phyloP scores from a whole-genome alignment of 306 rosid genomes.

The Hippophae gyantsensis region DNA sequence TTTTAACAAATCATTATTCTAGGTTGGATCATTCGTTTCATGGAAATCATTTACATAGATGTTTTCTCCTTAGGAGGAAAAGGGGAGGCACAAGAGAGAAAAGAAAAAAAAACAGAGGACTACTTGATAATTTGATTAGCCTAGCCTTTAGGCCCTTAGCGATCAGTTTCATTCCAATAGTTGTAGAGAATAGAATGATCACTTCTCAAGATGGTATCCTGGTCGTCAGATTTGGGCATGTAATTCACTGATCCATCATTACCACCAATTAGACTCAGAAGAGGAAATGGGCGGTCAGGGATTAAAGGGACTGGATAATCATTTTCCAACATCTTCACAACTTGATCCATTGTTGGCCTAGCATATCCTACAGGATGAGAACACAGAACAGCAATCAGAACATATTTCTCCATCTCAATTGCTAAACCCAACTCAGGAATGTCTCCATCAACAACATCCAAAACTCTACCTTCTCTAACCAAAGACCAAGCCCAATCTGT shows the following conservation, averaged over 20 bases:
- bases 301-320: constrained; percentile 10
- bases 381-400: constrained; percentile 20
- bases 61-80: no score
- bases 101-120: no score
- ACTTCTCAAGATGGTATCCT: neutral
- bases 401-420: constrained; percentile 18
- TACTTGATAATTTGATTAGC: no score
- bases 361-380: constrained; percentile 20
- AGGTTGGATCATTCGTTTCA: no score
- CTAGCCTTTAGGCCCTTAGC: neutral
- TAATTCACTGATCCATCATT: neutral
- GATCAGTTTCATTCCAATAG: neutral
- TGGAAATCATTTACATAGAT: no score
- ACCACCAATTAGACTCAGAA: neutral
- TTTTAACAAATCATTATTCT: no score
- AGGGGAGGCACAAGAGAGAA: no score
- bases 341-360: constrained; percentile 29
- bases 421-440: constrained; percentile 13
- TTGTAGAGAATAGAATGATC: neutral
- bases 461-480: constrained; percentile 17
- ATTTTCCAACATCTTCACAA: constrained; percentile 22
- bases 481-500: constrained; percentile 26
- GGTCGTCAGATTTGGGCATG: neutral
- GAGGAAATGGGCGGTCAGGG: constrained; percentile 10
- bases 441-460: constrained; percentile 10